Percentiles rank a stretch among this genome's conserved stretches.
These are phyloP conservation scores for Bipolaris zeicola DNA, from an alignment of 2,329 filamentous ascomycete species.

Conservation along the genomic window DNA sequence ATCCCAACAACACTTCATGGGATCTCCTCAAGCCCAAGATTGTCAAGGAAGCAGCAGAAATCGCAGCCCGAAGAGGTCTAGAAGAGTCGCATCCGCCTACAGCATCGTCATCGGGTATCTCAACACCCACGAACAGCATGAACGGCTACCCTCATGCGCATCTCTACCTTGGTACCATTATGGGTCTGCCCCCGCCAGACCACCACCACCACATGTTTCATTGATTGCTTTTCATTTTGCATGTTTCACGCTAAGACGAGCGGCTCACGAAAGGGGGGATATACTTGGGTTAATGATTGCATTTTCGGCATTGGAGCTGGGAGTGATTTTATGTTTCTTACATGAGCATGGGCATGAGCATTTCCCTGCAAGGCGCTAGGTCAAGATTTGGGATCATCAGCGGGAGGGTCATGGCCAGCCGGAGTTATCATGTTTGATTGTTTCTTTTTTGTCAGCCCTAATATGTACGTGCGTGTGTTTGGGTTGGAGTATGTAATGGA, in stretches of 20 bases:
- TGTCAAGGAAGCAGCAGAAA: conserved; percentile 40
- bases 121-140: conserved; percentile 25
- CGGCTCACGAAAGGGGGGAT: not conserved
- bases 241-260: conserved; percentile 5
- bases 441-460: conserved; percentile 1
- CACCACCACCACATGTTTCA: conserved; percentile 14
- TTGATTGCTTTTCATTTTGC: conserved; percentile 12
- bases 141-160: conserved; percentile 19
- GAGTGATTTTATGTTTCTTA: not conserved
- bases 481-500: conserved; percentile 5
- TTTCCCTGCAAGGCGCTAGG: conserved; percentile 18
- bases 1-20: conserved; percentile 46
- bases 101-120: conserved; percentile 26
- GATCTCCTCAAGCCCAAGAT: conserved; percentile 45
- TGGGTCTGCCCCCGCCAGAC: conserved; percentile 10
- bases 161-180: conserved; percentile 14
- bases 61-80: conserved; percentile 14
- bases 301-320: conserved; percentile 18
- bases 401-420: conserved; percentile 1
- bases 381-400: conserved; percentile 11
- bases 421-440: conserved; percentile 3
- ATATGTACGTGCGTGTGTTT: not conserved
- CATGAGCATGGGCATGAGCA: conserved; percentile 11
- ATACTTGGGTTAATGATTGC: conserved; percentile 18
- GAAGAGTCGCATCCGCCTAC: conserved; percentile 19